phyloP scores from a whole-genome alignment of 208 protist genomes.

The Trypanosoma cruzi region DNA sequence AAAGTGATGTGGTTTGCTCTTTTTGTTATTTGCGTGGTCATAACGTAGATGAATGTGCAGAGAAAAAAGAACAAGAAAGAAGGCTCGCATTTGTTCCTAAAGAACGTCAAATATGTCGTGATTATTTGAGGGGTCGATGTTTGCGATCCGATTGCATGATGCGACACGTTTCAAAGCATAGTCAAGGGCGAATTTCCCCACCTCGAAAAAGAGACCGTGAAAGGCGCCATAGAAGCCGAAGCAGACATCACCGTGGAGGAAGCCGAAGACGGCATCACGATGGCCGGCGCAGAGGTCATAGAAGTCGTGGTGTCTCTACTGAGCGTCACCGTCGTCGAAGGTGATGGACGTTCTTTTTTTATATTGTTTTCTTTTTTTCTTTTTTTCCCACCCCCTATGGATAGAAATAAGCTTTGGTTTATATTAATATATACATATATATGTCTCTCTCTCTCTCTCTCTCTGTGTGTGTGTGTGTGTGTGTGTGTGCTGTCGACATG shows the following conservation, averaged over 20 bases:
- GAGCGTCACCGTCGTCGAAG: conserved; percentile 23
- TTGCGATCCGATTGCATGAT: conserved; percentile 29
- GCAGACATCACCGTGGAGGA: conserved; percentile 17
- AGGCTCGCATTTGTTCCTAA: conserved; percentile 21
- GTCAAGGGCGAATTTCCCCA: conserved; percentile 15
- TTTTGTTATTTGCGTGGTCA: conserved; percentile 25
- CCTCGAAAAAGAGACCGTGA: conserved; percentile 13
- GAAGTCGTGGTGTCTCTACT: conserved; percentile 30
- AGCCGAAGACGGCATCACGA: conserved; percentile 13
- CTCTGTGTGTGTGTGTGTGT: too few species aligned
- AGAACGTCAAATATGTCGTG: conserved; percentile 32
- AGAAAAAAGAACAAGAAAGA: conserved; percentile 32
- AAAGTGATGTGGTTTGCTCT: conserved; percentile 21
- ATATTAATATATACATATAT: too few species aligned
- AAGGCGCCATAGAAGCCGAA: conserved; percentile 16
- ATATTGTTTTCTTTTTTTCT: too few species aligned
- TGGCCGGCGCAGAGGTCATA: conserved; percentile 21
- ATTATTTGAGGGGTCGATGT: conserved; percentile 34
- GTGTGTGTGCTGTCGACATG: too few species aligned
- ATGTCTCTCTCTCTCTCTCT: too few species aligned
- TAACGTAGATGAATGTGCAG: conserved; percentile 19
- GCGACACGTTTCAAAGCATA: conserved; percentile 11
- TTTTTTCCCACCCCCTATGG: too few species aligned
- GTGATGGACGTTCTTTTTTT: conserved; percentile 2
- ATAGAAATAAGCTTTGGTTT: too few species aligned